Evolutionary conservation across 371 early-diverging fungal genomes (phyloP), one percentile per base, ranked within the genome.

Genomic region (Circinella minor): DNA sequence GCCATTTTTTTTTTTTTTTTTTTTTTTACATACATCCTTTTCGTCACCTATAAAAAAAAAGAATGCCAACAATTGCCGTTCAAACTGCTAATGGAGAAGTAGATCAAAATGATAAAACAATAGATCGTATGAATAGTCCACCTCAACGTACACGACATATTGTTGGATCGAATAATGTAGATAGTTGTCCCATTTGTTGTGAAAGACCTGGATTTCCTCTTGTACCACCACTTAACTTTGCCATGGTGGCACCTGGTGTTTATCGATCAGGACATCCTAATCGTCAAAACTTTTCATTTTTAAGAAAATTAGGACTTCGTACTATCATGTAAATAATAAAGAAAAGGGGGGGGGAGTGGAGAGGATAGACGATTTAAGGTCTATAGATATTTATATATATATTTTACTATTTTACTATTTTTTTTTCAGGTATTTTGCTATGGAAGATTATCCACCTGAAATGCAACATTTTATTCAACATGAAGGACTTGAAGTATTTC

Each of bases 221-320:
- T 8, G 95, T 95, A 0, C 95, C 95, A 17, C 95, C 95, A 13
- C 82, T 95, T n/a, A 95, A 95, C 79, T 95, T 95, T 81, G 93
- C 94, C 57, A 90, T 95, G 89, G 91, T 95, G 4, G 89, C 89
- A 0, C 91, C 93, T 13, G 94, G 95, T 17, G 89, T 95, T 36
- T 95, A 95, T 80, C 85, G 95, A 5, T 92, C 94, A 6, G 95
- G 95, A 17, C 93, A 94, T 74, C 95, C 95, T 10, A 94, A 93
- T 76, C 81, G 82, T 43, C 89, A 90, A 68, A 94, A 94, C 77
- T 92, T 91, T 71, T 88, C 91, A 3, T 95, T 95, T 70, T 77
- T 95, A 69, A 75, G 90, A 51, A 92, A 92, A 69, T 83, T 95
- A 8, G 83, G 90, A 0, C 79, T 95, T 17, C 91, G 90, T 67